Base-by-base conservation (phyloP, 2,329 filamentous ascomycete genomes). In the Fusarium nurragi region DNA sequence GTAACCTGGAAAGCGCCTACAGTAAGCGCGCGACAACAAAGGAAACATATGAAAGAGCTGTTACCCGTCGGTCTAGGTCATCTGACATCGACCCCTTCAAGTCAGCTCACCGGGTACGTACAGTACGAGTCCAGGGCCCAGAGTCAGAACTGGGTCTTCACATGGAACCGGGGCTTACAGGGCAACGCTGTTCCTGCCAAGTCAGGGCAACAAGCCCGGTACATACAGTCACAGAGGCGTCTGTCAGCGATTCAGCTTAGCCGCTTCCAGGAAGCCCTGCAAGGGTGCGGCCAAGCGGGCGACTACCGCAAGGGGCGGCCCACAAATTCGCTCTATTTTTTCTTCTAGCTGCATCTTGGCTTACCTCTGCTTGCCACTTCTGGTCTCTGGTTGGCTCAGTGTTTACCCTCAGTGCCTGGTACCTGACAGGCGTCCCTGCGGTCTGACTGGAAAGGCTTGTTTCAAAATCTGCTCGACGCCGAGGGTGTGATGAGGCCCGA, bases 341-440 rank as follows among this genome's bases (percentile, higher is more conserved):
- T 69, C 66, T 70, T 72, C 70, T 70, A 70, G 70, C 43, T 57
- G 50, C 68, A 61, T 67, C 32, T 48, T 58, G 45, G 50, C 52
- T 58, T 57, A 45, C 36, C 38, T 43, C 48, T 47, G 50, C 37
- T 32, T 23, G 51, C 34, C 34, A 34, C 39, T 41, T 61, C 51
- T 44, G 39, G 11, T 26, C 43, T 46, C 43, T 60, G 54, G 78
- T 78, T 79, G 77, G 78, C 43, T 66, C 50, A 58, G 37, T 50
- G 28, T 50, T 64, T 54, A 43, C 68, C 67, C 64, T 59, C 65
- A 49, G 75, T 76, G 68, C 75, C 77, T 76, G 77, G 78, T 80
- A 76, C 78, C 78, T 80, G 77, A 74, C 76, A 76, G 72, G 57
- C 58, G 65, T 71, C 75, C 76, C 79, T 78, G 76, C 79, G 77